Conservation (phyloP, 1,284 basidiomycete genomes). For the Rhodofomes roseus region DNA sequence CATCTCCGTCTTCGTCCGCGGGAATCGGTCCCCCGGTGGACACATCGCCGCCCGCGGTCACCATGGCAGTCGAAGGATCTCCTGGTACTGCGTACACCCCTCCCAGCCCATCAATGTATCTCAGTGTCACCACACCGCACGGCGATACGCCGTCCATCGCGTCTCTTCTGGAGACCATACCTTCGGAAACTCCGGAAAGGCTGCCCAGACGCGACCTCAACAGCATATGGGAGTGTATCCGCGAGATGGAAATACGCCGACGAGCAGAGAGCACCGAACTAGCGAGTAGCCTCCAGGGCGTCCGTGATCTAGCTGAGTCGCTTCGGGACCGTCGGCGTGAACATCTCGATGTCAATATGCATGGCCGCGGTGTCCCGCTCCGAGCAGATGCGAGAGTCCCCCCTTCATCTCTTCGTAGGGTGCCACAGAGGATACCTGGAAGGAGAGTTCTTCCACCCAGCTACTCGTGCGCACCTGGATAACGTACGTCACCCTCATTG, state of each 20-base stretch:
- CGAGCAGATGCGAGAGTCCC: background rate
- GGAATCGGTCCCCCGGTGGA: too few relatives aligned
- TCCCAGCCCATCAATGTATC: background rate
- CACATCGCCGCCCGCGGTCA: too few relatives aligned
- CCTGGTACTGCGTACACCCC: background rate
- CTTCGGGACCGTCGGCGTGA: background rate
- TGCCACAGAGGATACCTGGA: background rate
- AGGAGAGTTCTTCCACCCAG: background rate
- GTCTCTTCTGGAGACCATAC: background rate
- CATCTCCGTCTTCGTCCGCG: too few relatives aligned
- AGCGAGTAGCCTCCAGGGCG: background rate
- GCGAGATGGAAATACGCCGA: background rate
- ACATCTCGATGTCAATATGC: too few relatives aligned
- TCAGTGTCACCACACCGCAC: background rate
- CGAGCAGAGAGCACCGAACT: background rate
- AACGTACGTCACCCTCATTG: too few relatives aligned
- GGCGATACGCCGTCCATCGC: background rate
- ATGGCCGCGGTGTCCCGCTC: background rate
- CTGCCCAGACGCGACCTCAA: background rate
- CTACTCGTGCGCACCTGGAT: too few relatives aligned
- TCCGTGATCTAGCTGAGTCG: background rate
- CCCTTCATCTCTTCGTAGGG: background rate
- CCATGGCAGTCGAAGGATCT: background rate
- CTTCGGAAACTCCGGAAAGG: background rate
- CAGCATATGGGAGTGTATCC: background rate